These are phyloP conservation scores for Leersia perrieri DNA, from an alignment of 176 grass and related monocot genomes.

Conservation along the genomic window DNA sequence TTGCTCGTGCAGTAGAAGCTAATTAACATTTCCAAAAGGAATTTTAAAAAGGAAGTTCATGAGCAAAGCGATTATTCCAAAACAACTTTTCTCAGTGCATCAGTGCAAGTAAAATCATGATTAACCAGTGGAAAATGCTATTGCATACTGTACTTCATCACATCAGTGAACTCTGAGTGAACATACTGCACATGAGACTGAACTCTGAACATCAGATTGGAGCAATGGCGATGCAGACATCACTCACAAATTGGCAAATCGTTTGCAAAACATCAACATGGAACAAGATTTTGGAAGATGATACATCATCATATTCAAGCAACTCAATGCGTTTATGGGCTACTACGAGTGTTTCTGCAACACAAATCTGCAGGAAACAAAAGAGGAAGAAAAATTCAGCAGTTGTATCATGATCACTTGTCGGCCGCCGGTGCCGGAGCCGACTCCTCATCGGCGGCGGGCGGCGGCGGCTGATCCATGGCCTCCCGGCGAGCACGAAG, in stretches of 20 bases:
- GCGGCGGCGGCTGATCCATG: slow-evolving; percentile 1
- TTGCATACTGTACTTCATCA: background rate
- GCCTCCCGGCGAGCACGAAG: slow-evolving; percentile 51
- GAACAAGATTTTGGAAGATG: too few species aligned
- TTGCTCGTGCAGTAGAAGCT: background rate
- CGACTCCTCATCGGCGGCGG: background rate
- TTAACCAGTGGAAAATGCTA: background rate
- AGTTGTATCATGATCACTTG: slow-evolving; percentile 18
- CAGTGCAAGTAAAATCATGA: background rate
- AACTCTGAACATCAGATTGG: background rate
- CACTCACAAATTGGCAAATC: background rate
- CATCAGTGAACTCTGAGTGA: too few species aligned
- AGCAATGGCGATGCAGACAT: background rate
- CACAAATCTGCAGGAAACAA: background rate
- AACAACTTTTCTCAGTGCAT: background rate
- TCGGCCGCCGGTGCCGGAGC: background rate
- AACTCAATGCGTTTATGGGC: slow-evolving; percentile 10
- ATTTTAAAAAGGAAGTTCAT: too few species aligned
- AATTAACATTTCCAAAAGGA: too few species aligned
- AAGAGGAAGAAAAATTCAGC: background rate
- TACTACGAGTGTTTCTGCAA: background rate
- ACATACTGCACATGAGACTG: too few species aligned
- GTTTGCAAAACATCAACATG: background rate
- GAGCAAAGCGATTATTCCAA: background rate
- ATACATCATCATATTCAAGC: slow-evolving; percentile 15